Conservation (phyloP, 495 filamentous ascomycete genomes). For the Lepidopterella palustris region DNA sequence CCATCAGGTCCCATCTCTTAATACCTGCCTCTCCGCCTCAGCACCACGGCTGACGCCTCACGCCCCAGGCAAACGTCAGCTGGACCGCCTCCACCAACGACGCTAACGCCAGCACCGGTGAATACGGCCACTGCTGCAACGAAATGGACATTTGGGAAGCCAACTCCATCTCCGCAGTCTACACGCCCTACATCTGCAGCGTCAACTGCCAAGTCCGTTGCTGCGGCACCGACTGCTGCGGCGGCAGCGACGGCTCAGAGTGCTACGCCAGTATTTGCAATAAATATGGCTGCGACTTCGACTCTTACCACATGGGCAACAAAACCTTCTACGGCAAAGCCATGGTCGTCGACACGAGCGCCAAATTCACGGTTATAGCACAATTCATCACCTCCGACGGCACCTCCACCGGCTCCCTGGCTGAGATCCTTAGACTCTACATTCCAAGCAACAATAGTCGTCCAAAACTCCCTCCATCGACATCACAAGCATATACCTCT, state of each 20-base stretch:
- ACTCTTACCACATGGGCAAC: slow-evolving; percentile 54
- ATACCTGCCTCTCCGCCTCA: too few relatives aligned
- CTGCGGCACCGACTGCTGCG: slow-evolving; percentile 19
- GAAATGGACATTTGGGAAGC: slow-evolving; percentile 33
- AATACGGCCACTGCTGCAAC: slow-evolving; percentile 35
- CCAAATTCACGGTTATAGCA: slow-evolving; percentile 59
- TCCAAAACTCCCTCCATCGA: slow-evolving; percentile 53
- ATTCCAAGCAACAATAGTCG: slow-evolving; percentile 53
- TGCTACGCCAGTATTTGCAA: slow-evolving; percentile 53
- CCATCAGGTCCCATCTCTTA: too few relatives aligned
- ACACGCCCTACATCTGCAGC: slow-evolving; percentile 34
- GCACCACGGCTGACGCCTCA: too few relatives aligned
- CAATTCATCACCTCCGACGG: slow-evolving; percentile 64
- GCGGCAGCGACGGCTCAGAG: slow-evolving; percentile 40
- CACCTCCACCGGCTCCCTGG: slow-evolving; percentile 45
- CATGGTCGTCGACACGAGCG: slow-evolving; percentile 51
- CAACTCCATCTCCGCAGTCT: slow-evolving; percentile 30
- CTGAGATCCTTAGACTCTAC: slow-evolving; percentile 55
- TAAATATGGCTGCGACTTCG: slow-evolving; percentile 58
- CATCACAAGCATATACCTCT: slow-evolving; percentile 45
- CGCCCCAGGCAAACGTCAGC: too few relatives aligned
- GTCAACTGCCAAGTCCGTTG: slow-evolving; percentile 22
- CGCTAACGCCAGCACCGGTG: slow-evolving; percentile 52
- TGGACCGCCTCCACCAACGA: slow-evolving; percentile 56
- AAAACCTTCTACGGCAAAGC: slow-evolving; percentile 50